Conservation (phyloP, 75 land plant species). For the Cryptomeria japonica region DNA sequence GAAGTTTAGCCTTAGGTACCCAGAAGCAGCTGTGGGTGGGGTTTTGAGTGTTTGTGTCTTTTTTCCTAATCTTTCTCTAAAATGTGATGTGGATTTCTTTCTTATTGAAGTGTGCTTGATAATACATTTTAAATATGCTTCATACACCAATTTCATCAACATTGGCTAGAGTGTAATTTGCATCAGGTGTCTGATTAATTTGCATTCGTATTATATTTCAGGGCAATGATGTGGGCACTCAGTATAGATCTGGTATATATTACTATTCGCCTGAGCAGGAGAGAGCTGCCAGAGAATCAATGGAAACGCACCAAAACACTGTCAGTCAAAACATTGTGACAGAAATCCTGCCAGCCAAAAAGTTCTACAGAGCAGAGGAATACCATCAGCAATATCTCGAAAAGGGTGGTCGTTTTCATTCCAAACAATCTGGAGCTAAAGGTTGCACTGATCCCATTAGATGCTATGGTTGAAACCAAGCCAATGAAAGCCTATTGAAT, state of each 20-base stretch:
- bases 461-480: slow-evolving; percentile 62
- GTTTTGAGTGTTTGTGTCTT: background rate
- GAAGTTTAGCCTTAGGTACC: background rate
- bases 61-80: background rate
- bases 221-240: slow-evolving; percentile 76
- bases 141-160: background rate
- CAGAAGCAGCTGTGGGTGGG: background rate
- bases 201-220: slow-evolving; percentile 15
- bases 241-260: slow-evolving; percentile 78
- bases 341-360: slow-evolving; percentile 77
- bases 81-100: background rate
- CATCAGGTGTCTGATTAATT: background rate
- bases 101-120: background rate
- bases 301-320: slow-evolving; percentile 53
- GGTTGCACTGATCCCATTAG: slow-evolving; percentile 85
- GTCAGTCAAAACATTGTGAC: slow-evolving; percentile 56
- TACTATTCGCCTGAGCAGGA: slow-evolving; percentile 73
- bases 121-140: background rate
- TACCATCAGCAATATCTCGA: slow-evolving; percentile 90
- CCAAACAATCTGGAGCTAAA: slow-evolving; percentile 64
- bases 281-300: slow-evolving; percentile 44
- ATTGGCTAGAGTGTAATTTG: background rate
- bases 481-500: background rate
- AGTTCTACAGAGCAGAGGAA: slow-evolving; percentile 79
- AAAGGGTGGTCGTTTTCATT: slow-evolving; percentile 64